phyloP scores from a whole-genome alignment of 2,329 filamentous ascomycete species.

The Epichloe aotearoae region DNA sequence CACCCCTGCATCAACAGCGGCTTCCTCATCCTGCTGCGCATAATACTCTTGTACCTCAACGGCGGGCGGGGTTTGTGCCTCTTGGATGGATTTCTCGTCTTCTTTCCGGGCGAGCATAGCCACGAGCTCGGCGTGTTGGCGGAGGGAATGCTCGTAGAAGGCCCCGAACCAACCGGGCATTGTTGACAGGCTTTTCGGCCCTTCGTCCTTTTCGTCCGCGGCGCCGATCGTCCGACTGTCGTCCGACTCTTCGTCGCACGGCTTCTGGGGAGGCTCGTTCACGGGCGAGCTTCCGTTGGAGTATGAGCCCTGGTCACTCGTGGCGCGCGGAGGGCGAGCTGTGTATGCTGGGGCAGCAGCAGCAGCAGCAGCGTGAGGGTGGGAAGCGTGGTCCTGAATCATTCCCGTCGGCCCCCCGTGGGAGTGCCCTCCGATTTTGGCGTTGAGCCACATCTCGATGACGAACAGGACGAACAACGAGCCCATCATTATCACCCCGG shows the following conservation, averaged over 20 bases:
- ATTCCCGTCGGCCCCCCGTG: conserved; percentile 42
- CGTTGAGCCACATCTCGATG: conserved; percentile 49
- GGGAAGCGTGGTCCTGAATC: neutral
- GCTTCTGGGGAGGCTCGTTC: neutral
- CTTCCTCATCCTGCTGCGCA: conserved; percentile 26
- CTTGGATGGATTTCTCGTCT: neutral
- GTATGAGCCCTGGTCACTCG: neutral
- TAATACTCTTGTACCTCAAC: conserved; percentile 14
- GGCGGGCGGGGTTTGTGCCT: conserved; percentile 18
- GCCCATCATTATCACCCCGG: conserved; percentile 52
- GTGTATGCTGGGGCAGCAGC: neutral
- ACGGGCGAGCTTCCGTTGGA: neutral
- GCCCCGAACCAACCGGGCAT: conserved; percentile 52
- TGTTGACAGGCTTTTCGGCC: conserved; percentile 13
- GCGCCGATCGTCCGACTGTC: neutral
- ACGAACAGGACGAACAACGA: conserved; percentile 48
- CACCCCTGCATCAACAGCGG: conserved; percentile 29
- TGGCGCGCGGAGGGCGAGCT: neutral
- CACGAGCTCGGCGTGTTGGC: conserved; percentile 46
- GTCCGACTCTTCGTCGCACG: neutral
- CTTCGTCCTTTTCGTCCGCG: conserved; percentile 12
- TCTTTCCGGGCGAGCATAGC: conserved; percentile 32
- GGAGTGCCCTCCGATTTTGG: conserved; percentile 43
- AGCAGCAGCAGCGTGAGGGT: neutral
- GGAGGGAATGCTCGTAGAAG: conserved; percentile 50